Base-by-base conservation (phyloP, 2,329 filamentous ascomycete species). In the Trichoderma pleuroti region DNA sequence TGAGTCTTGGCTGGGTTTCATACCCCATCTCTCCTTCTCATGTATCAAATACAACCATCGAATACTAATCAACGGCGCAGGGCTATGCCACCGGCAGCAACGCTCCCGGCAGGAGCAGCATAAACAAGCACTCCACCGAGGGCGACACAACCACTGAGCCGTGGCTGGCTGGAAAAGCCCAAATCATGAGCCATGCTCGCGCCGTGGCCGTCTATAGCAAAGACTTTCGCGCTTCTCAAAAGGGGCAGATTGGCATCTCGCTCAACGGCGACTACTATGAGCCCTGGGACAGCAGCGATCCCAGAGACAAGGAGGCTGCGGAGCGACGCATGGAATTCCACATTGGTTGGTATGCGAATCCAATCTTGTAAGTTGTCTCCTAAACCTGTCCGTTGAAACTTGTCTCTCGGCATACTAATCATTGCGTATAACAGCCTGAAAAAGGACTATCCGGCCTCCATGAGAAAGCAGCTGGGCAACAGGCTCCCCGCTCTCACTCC, bases 321-420 rank as follows among this genome's bases (percentile, higher is more conserved):
- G 76, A 80, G 72, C 71, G 80, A 1, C 70, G 78, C 0, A 80
- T 82, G 79, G 72, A 81, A 16, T 82, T 82, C 26, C 77, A 80
- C 62, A 80, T 82, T 5, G 80, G 79, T 7, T 82, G 81, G 81
- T 82, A 81, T 67, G 80, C 79, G 1, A 77, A 82, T 59, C 80
- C 80, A 11, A 78, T 82, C 8, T 82, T 81, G 77, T 78, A 63
- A 76, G 77, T 72, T n/a, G 7, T 18, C 7, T 16, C 32, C 34
- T 26, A 10, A 10, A 24, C 18, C 16, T 56, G 4, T 75, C 18
- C 11, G 6, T 32, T 12, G 9, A n/a, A 36, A 39, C 36, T 18
- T n/a, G 21, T 7, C 52, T 30, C n/a, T 59, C 39, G 16, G 5
- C 2, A 2, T 42, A 34, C 56, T 57, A 34, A 68, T 21, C 3